These are phyloP conservation scores for Antitrichia curtipendula DNA, from an alignment of 225 moss, liverwort and hornwort species.

Conservation along the genomic window DNA sequence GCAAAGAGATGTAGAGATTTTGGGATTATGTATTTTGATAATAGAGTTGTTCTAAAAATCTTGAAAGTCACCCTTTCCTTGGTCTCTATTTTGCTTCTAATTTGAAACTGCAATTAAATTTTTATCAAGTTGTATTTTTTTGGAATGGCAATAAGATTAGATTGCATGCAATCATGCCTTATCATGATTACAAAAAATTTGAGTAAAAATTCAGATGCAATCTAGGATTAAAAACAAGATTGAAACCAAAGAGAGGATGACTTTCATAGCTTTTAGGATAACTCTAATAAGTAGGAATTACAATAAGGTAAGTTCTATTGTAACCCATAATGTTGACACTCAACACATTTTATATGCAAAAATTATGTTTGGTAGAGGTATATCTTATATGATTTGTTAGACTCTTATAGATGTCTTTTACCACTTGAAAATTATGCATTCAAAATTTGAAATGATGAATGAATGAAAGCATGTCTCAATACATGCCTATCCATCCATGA, in stretches of 20 bases:
- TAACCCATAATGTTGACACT: background rate
- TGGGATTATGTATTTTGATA: background rate
- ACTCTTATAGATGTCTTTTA: background rate
- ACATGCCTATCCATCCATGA: background rate
- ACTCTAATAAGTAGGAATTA: background rate
- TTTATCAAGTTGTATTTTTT: background rate
- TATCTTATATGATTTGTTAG: background rate
- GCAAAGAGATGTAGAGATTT: background rate
- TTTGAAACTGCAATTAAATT: rapidly evolving
- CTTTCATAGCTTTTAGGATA: no score
- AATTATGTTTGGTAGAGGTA: background rate
- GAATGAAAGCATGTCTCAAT: background rate
- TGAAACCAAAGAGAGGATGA: rapidly evolving
- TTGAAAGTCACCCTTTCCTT: background rate
- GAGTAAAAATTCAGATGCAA: background rate
- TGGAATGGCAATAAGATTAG: no score
- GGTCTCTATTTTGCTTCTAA: no score
- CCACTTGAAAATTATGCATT: background rate
- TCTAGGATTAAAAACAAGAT: background rate
- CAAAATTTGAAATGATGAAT: background rate
- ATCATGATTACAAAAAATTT: rapidly evolving
- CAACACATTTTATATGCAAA: background rate
- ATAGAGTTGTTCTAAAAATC: background rate
- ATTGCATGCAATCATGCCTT: background rate
- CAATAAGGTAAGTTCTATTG: background rate